Evolutionary conservation across 768 basidiomycete species (phyloP).

Genomic region (Trametes coccinea): DNA sequence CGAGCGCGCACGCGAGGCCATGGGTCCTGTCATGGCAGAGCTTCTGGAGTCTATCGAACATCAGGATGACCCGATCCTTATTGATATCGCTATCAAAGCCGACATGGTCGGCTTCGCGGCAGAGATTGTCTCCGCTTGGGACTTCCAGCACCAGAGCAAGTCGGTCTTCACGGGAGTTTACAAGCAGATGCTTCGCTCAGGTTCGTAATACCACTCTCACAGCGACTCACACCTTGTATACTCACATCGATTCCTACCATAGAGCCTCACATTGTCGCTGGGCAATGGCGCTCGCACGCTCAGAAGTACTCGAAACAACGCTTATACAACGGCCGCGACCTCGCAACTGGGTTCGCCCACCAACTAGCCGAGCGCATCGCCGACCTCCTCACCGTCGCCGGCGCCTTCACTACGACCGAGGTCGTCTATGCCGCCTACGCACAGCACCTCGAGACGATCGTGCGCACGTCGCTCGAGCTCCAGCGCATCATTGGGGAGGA

Average conservation of each 20-base stretch:
- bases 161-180: constrained; percentile 21
- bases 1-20: constrained; percentile 21
- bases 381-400: constrained; percentile 20
- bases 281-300: constrained; percentile 23
- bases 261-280: constrained; percentile 21
- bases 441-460: constrained; percentile 17
- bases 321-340: constrained; percentile 24
- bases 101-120: constrained; percentile 25
- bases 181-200: constrained; percentile 23
- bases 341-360: constrained; percentile 20
- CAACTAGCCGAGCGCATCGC: constrained; percentile 25
- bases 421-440: constrained; percentile 6
- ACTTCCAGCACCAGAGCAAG: constrained; percentile 25
- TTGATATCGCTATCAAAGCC: constrained; percentile 26
- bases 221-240: neutral
- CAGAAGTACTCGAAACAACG: constrained; percentile 24
- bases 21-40: constrained; percentile 26
- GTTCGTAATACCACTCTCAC: neutral
- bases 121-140: constrained; percentile 23
- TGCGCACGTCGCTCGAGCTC: constrained; percentile 16
- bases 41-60: constrained; percentile 23
- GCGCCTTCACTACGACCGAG: constrained; percentile 2
- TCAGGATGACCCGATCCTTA: constrained; percentile 24
- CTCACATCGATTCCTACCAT: neutral
- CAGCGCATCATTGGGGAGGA: constrained; percentile 22